Percentiles rank a stretch among this genome's conserved stretches.
These are phyloP conservation scores for Neofusicoccum parvum DNA, from an alignment of 2,329 filamentous ascomycete genomes.

Conservation along the genomic window DNA sequence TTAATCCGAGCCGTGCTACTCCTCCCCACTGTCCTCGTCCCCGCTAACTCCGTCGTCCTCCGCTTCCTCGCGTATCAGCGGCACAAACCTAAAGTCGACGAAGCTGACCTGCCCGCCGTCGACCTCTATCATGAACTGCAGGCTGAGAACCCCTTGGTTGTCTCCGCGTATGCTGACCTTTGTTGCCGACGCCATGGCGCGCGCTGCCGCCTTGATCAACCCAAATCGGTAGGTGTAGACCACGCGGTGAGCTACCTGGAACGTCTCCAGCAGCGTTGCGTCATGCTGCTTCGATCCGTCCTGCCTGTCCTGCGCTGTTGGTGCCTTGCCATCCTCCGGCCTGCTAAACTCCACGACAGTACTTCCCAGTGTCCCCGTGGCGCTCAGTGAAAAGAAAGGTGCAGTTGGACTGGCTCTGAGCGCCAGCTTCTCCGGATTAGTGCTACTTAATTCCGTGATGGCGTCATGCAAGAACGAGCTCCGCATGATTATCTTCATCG, in stretches of 20 bases:
- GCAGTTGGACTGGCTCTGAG: conserved; percentile 56
- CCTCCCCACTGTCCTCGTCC: conserved; percentile 17
- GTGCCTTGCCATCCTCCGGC: neutral
- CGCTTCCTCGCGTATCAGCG: conserved; percentile 55
- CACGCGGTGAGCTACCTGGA: conserved; percentile 57
- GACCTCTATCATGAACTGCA: conserved; percentile 95
- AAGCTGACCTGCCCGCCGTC: conserved; percentile 71
- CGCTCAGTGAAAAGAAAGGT: conserved; percentile 67
- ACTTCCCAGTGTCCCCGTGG: conserved; percentile 60
- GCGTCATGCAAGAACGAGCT: conserved; percentile 72
- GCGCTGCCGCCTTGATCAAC: conserved; percentile 78
- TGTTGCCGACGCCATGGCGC: conserved; percentile 89
- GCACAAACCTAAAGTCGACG: conserved; percentile 81
- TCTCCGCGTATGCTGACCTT: conserved; percentile 93
- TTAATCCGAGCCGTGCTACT: neutral
- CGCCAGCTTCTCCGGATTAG: conserved; percentile 72
- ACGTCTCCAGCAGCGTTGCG: conserved; percentile 69
- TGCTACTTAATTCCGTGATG: conserved; percentile 66
- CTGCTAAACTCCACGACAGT: conserved; percentile 63
- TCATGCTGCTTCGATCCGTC: neutral
- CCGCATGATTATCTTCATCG: conserved; percentile 95
- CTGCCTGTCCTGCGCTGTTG: neutral
- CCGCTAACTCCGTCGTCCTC: conserved; percentile 25
- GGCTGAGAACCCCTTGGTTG: conserved; percentile 82
- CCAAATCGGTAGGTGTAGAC: conserved; percentile 79